Base-by-base conservation (phyloP, 495 filamentous ascomycete genomes). In the Glonium stellatum region DNA sequence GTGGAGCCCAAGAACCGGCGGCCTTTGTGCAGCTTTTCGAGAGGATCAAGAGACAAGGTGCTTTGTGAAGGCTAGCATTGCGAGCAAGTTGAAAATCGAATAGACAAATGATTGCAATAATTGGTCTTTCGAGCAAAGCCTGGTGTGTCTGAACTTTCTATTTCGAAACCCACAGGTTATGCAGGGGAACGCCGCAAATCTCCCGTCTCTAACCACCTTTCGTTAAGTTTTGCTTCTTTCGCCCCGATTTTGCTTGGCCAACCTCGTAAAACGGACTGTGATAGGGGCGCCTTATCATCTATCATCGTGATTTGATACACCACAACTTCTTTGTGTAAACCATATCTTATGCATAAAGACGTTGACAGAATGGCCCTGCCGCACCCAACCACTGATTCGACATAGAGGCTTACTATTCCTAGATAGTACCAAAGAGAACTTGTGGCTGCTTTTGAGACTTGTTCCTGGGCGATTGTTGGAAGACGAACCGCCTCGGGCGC, bases 21-120 rank as follows among this genome's bases (percentile, higher is more conserved):
- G 69, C 68, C 4, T 75, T 72, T 52, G 58, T 72, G 56, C 63
- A 71, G 62, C 52, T 73, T 5, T 75, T 75, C 56, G 66, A 69
- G 54, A 44, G 66, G 48, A 56, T 75, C 54, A 75, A 75, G 60
- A 70, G 37, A 51, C 63, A 61, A 53, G 59, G 54, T n/a, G 37
- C 25, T 51, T 22, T 51, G 5, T 27, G 53, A 55, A 13, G 53
- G 37, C 5, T 6, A 51, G 48, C 31, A 23, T 25, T 18, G 48
- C 48, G 48, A 51, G 48, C 49, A 1, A 5, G n/a, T 19, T 19
- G n/a, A 21, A 44, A 44, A 44, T 44, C 13, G 39, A 44, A 18
- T 4, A 44, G 39, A 18, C 39, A 11, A 44, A 44, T 18, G 39
- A 11, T 44, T 44, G 13, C 13, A 4, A 13, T 13, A 44, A 44